These are phyloP conservation scores for Hortiboletus flavorubellus DNA, from an alignment of 768 basidiomycete species.

Conservation along the genomic window DNA sequence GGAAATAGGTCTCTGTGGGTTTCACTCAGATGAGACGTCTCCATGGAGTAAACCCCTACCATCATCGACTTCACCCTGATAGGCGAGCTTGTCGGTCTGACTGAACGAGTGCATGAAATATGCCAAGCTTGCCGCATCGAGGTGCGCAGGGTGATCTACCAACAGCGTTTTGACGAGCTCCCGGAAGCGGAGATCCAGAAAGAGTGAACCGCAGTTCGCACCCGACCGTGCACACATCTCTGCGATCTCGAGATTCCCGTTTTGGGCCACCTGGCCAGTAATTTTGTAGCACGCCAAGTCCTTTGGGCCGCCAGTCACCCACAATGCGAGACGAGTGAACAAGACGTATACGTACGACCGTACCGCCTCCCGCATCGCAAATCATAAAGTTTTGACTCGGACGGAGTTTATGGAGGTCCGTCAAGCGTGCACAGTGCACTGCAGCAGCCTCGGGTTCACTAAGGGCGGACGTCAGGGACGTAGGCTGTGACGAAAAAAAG, in stretches of 20 bases:
- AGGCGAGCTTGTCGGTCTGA: slow-evolving; percentile 83
- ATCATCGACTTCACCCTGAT: slow-evolving; percentile 70
- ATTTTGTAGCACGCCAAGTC: slow-evolving; percentile 67
- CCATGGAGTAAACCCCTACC: slow-evolving; percentile 39
- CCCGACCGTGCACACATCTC: slow-evolving; percentile 88
- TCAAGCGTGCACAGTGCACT: slow-evolving; percentile 81
- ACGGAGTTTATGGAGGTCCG: slow-evolving; percentile 73
- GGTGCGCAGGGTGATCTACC: slow-evolving; percentile 80
- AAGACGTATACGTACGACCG: slow-evolving; percentile 45
- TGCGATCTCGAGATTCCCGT: slow-evolving; percentile 82
- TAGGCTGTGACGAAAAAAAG: slow-evolving; percentile 1
- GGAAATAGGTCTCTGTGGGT: slow-evolving; percentile 68
- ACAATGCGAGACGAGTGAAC: neutral
- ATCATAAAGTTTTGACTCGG: slow-evolving; percentile 86
- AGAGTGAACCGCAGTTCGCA: slow-evolving; percentile 83
- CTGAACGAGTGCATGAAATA: slow-evolving; percentile 90
- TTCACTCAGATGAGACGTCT: slow-evolving; percentile 8
- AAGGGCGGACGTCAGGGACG: slow-evolving; percentile 11
- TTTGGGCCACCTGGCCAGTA: slow-evolving; percentile 72
- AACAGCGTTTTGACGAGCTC: slow-evolving; percentile 77
- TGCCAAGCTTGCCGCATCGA: slow-evolving; percentile 76
- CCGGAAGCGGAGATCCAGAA: slow-evolving; percentile 83
- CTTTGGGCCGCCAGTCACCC: slow-evolving; percentile 17
- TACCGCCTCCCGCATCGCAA: slow-evolving; percentile 89
- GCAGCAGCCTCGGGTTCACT: slow-evolving; percentile 84